Conservation (phyloP, 345 rosid species). For the Erucastrum elatum region DNA sequence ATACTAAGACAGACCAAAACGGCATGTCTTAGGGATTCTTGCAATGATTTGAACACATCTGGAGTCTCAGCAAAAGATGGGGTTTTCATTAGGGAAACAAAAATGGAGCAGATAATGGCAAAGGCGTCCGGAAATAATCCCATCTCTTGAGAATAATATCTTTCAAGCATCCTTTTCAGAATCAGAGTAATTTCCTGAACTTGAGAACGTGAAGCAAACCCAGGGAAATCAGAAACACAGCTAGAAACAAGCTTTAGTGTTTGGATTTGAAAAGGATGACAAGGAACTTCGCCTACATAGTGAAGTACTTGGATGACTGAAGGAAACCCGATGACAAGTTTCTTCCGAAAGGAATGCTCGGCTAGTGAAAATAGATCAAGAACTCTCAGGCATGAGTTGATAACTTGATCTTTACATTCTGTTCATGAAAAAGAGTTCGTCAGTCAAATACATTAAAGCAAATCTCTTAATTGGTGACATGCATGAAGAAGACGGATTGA, state of each 20-base stretch:
- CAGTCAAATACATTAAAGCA: not conserved
- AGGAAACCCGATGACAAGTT: slow-evolving; percentile 74
- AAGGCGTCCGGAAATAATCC: slow-evolving; percentile 71
- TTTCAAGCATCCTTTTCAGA: slow-evolving; percentile 69
- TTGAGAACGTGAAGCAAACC: slow-evolving; percentile 63
- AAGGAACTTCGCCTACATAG: slow-evolving; percentile 75
- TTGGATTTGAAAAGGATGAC: slow-evolving; percentile 73
- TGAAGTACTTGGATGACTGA: slow-evolving; percentile 69
- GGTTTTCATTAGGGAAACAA: slow-evolving; percentile 58
- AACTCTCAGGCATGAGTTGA: slow-evolving; percentile 75
- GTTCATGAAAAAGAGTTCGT: slow-evolving; percentile 26
- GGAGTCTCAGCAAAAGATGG: slow-evolving; percentile 49
- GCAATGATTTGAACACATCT: slow-evolving; percentile 46
- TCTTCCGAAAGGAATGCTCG: slow-evolving; percentile 64
- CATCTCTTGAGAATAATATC: slow-evolving; percentile 60
- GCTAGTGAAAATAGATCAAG: slow-evolving; percentile 63
- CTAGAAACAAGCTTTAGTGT: slow-evolving; percentile 64
- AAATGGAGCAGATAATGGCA: slow-evolving; percentile 54
- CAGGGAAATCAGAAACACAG: slow-evolving; percentile 68
- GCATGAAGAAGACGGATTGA: not conserved
- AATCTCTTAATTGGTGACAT: not conserved
- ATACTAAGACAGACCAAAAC: slow-evolving; percentile 59
- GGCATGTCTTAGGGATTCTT: slow-evolving; percentile 69
- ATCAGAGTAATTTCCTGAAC: slow-evolving; percentile 58
- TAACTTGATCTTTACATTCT: slow-evolving; percentile 75